Evolutionary conservation across 2,329 filamentous ascomycete species (phyloP), one percentile per base, ranked within the genome.

Genomic region (Fusarium nelsonii): DNA sequence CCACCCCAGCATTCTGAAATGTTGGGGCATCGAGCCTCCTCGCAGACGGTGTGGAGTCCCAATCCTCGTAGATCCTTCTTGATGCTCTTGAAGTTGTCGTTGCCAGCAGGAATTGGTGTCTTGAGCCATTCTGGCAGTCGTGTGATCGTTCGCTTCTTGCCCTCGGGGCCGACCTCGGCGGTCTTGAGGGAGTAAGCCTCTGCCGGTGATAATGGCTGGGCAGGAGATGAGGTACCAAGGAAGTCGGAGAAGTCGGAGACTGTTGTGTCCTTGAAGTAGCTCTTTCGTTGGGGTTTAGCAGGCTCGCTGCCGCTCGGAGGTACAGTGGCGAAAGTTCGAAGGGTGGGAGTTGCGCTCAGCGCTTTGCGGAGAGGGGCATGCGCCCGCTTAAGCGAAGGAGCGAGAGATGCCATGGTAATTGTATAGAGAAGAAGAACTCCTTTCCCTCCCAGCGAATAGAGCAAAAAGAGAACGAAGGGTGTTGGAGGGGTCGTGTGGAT

Each of bases 1-100:
- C 96, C 96, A 65, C 96, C 96, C 96, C 96, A 99, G 84, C 96
- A 99, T 79, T 98, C 95, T 68, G 92, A 94, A 65, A 99, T 97
- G 81, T 99, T 99, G 65, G 96, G 96, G 81, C 96, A 99, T 70
- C 94, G 89, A 2, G 96, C 96, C 83, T 99, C 96, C 82, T 99
- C 96, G 81, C 96, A 99, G 16, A 99, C 96, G 6, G 96, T 99
- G 80, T 97, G 94, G 58, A 99, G 84, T 60, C 92, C 92, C 63
- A 99, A 82, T 0, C 96, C 96, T 36, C 96, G 88, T 71, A 99
- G 83, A 79, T 99, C 96, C 69, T 91, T 90, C 84, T 97, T 97
- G 80, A 99, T 97, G 76, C 93, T 92, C 83, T 97, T 97, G 84
- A 91, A 97, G 82, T 97, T 97, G 59, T 84, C 81, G 77, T 89